A percentile compares a stretch with the other conserved stretches of the same genome.
These are phyloP conservation scores for Tricholoma saponaceum DNA, from an alignment of 768 basidiomycete genomes.

Conservation along the genomic window DNA sequence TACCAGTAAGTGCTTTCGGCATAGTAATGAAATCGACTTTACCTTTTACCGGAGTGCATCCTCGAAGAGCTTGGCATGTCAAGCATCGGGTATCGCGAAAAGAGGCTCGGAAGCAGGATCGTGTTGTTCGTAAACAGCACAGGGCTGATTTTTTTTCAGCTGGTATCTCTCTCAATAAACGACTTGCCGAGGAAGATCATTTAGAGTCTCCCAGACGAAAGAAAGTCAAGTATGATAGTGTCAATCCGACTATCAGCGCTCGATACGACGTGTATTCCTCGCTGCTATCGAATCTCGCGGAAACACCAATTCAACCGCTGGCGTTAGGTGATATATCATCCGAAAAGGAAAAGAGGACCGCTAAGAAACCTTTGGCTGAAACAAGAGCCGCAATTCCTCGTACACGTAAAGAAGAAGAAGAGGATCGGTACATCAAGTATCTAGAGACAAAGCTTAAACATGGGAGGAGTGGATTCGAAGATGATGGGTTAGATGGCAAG, in stretches of 20 bases:
- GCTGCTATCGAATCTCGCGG: not conserved
- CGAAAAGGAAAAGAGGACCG: constrained; percentile 22
- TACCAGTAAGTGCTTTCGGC: constrained; percentile 9
- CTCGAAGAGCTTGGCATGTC: constrained; percentile 13
- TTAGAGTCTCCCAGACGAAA: constrained; percentile 46
- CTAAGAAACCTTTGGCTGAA: constrained; percentile 28
- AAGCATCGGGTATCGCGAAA: constrained; percentile 42
- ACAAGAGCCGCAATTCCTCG: constrained; percentile 18
- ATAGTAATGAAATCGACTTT: not conserved
- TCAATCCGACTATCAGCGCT: not conserved
- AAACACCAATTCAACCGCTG: not conserved
- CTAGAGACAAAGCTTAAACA: constrained; percentile 77
- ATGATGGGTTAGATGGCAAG: constrained; percentile 85
- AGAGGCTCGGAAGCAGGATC: constrained; percentile 60
- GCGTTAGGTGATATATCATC: not conserved
- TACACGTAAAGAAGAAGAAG: constrained; percentile 50
- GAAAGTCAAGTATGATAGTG: constrained; percentile 30
- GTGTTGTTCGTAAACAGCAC: constrained; percentile 55
- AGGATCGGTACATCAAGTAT: constrained; percentile 84
- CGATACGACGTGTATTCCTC: not conserved
- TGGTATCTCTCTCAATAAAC: constrained; percentile 20
- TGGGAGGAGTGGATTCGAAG: constrained; percentile 42
- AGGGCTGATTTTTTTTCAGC: constrained; percentile 58
- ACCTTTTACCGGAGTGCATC: constrained; percentile 16
- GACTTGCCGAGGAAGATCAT: constrained; percentile 42